Base-by-base conservation (phyloP, 441 rosid genomes). In the Brassica balearica region DNA sequence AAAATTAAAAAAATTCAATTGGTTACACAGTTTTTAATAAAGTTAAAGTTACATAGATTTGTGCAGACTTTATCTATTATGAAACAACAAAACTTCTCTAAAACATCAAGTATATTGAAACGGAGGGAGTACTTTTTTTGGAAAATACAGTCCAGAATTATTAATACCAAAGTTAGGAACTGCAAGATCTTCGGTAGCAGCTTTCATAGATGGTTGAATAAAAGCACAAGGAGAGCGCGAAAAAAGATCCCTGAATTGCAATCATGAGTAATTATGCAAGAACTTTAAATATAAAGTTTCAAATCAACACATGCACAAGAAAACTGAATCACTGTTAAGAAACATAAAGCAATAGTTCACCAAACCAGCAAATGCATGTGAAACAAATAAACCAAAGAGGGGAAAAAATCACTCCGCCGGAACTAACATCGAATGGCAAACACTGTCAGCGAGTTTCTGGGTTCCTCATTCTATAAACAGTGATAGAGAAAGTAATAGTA, bases 131-230 rank as follows among this genome's bases (percentile, higher is more conserved):
- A 25, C 27, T 25, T 25, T 25, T 60, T n/a, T 22, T 25, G 66
- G 38, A 73, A 17, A 56, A 46, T 29, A 68, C 36, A 48, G 71
- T 43, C 38, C 4, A 10, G 17, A 8, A 19, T 17, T 72, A 41
- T 59, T 8, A 11, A 63, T 92, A 96, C 99, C 99, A 81, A 96
- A 96, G 12, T 83, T 83, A n/a, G 99, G 99, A 82, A 85, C 72
- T 69, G 77, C 82, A 85, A 72, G 69, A 72, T 86, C 86, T 77
- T 89, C 90, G 0, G 80, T n/a, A 34, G 75, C 79, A 80, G 87
- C 81, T 70, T 81, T 83, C 94, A 96, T 89, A 15, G 96, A 90
- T 81, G 99, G 97, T 84, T 96, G 99, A 80, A 91, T 86, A 77
- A 96, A 86, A 77, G 98, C 90, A 84, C 95, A 87, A 6, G 97